Percentiles rank a stretch among this genome's conserved stretches.
Conservation (phyloP, 2,329 filamentous ascomycete species). For the Colletotrichum paranaense region DNA sequence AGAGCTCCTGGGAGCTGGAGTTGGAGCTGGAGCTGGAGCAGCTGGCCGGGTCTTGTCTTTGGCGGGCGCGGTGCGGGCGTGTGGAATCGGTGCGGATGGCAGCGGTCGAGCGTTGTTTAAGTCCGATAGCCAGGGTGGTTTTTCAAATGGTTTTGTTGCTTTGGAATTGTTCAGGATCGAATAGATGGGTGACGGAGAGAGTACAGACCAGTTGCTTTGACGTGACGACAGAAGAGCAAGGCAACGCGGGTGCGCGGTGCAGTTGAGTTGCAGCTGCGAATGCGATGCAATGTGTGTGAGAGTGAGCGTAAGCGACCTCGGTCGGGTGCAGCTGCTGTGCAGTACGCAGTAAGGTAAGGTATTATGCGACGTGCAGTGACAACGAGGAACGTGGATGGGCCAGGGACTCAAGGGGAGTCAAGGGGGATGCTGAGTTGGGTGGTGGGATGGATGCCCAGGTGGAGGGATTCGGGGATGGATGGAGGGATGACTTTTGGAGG, state of each 20-base stretch:
- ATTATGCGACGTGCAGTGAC: background rate
- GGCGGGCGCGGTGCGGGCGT: no score
- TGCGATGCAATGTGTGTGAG: background rate
- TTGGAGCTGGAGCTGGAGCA: background rate
- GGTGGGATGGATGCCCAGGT: background rate
- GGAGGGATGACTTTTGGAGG: no score
- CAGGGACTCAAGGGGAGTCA: background rate
- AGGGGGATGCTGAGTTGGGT: background rate
- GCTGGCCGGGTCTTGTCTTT: background rate
- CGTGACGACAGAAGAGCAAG: background rate
- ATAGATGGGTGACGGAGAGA: background rate
- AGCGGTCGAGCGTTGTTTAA: constrained; percentile 1
- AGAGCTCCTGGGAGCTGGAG: background rate
- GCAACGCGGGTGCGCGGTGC: background rate
- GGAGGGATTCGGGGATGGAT: no score
- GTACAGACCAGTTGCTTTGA: background rate
- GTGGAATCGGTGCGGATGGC: background rate
- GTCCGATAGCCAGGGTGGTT: constrained; percentile 19
- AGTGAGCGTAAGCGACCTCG: background rate
- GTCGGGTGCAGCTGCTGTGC: background rate
- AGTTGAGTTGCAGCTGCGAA: background rate
- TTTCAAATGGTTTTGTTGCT: constrained; percentile 17
- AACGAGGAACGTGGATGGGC: background rate
- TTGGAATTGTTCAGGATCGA: background rate
- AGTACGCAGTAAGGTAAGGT: background rate